Evolutionary conservation across 2,329 filamentous ascomycete genomes (phyloP).

Genomic region (Aspergillus felis): DNA sequence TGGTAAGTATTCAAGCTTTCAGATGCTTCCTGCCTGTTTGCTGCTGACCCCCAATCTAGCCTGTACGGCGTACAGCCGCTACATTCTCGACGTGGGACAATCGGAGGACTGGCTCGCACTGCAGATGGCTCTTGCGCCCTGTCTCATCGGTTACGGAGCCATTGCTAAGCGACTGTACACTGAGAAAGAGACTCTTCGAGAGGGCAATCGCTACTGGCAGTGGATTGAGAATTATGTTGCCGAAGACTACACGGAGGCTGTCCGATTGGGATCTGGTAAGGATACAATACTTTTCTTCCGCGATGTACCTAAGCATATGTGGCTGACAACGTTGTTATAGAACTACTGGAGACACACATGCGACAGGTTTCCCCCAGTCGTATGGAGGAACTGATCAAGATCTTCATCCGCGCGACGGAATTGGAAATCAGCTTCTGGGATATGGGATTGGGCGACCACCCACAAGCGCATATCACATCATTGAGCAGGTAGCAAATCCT

Average conservation of each 20-base stretch:
- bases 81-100: conserved; percentile 82
- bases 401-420: conserved; percentile 83
- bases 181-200: conserved; percentile 56
- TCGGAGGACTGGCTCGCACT: conserved; percentile 85
- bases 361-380: conserved; percentile 67
- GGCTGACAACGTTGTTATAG: conserved; percentile 38
- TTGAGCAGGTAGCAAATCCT: background rate
- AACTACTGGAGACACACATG: conserved; percentile 71
- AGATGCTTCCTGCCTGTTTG: background rate
- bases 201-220: conserved; percentile 74
- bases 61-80: conserved; percentile 79
- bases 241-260: conserved; percentile 71
- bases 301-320: background rate
- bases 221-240: conserved; percentile 90
- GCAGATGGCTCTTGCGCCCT: conserved; percentile 79
- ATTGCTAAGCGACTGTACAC: conserved; percentile 69
- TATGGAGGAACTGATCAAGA: conserved; percentile 75
- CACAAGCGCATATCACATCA: background rate
- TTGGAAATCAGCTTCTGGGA: conserved; percentile 75
- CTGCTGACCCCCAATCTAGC: conserved; percentile 41
- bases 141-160: conserved; percentile 81
- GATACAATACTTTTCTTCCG: background rate
- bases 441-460: conserved; percentile 50
- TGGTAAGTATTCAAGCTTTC: conserved; percentile 45
- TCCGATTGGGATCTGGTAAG: conserved; percentile 66